phyloP scores from a whole-genome alignment of 768 basidiomycete species.

The Lyophyllum shimeji region DNA sequence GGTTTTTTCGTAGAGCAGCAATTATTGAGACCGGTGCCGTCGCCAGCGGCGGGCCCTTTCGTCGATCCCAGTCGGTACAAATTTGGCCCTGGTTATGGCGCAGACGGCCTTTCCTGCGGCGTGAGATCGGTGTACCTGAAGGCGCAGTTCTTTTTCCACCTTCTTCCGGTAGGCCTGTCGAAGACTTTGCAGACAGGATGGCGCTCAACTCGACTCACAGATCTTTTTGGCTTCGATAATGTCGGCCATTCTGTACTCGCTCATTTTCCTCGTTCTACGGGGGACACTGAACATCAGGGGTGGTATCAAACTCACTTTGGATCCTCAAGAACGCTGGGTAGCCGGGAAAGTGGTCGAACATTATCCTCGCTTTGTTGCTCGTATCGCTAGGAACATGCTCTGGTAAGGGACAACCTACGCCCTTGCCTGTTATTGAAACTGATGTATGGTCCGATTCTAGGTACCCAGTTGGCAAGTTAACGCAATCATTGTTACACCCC shows the following conservation, averaged over 20 bases:
- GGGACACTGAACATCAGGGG: conserved; percentile 52
- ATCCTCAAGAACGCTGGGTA: conserved; percentile 45
- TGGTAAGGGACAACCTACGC: conserved; percentile 45
- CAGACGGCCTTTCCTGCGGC: conserved; percentile 51
- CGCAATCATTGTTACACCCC: background rate
- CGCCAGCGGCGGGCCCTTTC: conserved; percentile 36
- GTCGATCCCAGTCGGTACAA: conserved; percentile 18
- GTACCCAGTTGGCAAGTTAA: conserved; percentile 56
- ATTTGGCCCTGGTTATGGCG: conserved; percentile 48
- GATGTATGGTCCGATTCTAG: conserved; percentile 30
- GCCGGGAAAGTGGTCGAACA: conserved; percentile 35
- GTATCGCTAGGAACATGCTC: conserved; percentile 67
- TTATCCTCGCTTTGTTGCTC: conserved; percentile 60
- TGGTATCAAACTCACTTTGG: conserved; percentile 50
- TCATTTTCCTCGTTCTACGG: conserved; percentile 57
- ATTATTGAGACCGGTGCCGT: background rate
- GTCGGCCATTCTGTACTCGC: conserved; percentile 55
- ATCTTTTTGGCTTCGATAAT: conserved; percentile 57
- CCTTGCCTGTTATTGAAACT: background rate
- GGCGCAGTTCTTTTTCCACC: conserved; percentile 50
- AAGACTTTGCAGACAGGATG: background rate
- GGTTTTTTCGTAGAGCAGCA: background rate
- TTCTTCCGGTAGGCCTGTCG: conserved; percentile 54
- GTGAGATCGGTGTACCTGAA: conserved; percentile 41
- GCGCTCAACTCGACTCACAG: conserved; percentile 28